These are phyloP conservation scores for Trypanosoma vivax DNA, from an alignment of 208 protist species.

Conservation along the genomic window DNA sequence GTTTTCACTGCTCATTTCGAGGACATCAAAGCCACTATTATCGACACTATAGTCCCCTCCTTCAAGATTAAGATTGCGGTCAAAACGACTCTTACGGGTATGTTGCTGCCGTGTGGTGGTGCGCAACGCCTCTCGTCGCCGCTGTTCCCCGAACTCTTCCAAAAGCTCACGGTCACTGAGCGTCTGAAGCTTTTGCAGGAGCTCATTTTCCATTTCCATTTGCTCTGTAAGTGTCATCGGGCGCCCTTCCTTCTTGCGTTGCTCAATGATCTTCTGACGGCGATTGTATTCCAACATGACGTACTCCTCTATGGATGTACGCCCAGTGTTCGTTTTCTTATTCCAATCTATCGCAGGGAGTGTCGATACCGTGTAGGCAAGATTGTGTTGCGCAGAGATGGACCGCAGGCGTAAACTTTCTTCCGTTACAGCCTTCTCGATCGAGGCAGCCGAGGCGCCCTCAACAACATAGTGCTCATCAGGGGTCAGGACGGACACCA, in stretches of 20 bases:
- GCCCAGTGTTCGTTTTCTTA: conserved; percentile 30
- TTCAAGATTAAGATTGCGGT: conserved; percentile 20
- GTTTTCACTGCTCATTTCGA: neutral
- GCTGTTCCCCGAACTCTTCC: conserved; percentile 42
- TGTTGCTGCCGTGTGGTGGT: conserved; percentile 21
- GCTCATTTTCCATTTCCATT: conserved; percentile 59
- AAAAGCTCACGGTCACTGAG: conserved; percentile 46
- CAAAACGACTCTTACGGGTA: conserved; percentile 20
- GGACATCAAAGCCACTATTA: neutral
- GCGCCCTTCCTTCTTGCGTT: conserved; percentile 53
- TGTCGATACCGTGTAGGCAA: conserved; percentile 36
- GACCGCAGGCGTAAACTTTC: conserved; percentile 40
- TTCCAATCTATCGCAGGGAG: conserved; percentile 69
- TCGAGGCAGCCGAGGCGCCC: conserved; percentile 46
- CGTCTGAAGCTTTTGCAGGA: conserved; percentile 48
- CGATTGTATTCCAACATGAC: conserved; percentile 70
- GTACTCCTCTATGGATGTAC: conserved; percentile 67
- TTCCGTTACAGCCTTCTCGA: conserved; percentile 62
- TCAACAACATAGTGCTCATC: conserved; percentile 59
- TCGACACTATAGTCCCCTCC: conserved; percentile 13
- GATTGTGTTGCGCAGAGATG: conserved; percentile 29
- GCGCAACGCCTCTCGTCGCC: conserved; percentile 32
- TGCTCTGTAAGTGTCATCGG: conserved; percentile 82
- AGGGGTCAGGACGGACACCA: conserved; percentile 39
- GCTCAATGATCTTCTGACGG: conserved; percentile 60